A percentile compares a stretch with the other conserved stretches of the same genome.
phyloP scores from a whole-genome alignment of 2,329 filamentous ascomycete species.

The Sphaerulina vaccinii region DNA sequence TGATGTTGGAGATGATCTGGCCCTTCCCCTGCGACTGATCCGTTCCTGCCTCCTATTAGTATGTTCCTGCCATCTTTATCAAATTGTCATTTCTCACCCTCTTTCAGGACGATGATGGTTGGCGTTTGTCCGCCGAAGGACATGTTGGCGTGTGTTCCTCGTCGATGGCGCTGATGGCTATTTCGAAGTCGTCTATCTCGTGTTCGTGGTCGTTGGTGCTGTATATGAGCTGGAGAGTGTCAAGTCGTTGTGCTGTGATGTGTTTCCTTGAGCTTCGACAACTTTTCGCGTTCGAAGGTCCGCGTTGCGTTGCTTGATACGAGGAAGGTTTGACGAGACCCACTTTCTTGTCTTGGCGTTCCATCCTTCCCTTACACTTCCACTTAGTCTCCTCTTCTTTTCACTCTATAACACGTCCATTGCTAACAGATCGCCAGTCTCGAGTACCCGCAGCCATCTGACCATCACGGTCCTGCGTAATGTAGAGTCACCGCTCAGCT shows the following conservation, averaged over 20 bases:
- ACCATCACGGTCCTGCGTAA: background rate
- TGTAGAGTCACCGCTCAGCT: background rate
- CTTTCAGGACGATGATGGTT: conserved; percentile 96
- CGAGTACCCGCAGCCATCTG: too few species aligned
- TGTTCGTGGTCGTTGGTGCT: background rate
- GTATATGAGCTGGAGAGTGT: background rate
- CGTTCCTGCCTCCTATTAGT: conserved; percentile 64
- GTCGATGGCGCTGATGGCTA: background rate
- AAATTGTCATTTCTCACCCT: conserved; percentile 58
- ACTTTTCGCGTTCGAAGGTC: background rate
- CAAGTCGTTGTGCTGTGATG: background rate
- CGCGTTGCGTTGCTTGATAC: background rate
- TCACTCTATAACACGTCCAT: background rate
- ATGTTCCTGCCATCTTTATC: background rate
- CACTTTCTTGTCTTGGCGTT: background rate
- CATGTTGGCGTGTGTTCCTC: conserved; percentile 56
- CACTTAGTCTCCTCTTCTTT: background rate
- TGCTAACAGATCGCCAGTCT: background rate
- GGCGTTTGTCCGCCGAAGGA: conserved; percentile 97
- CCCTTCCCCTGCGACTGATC: conserved; percentile 96
- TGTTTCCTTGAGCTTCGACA: background rate
- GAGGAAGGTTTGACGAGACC: background rate
- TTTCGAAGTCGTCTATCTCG: background rate
- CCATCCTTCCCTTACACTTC: background rate
- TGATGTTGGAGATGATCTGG: conserved; percentile 97